These are phyloP conservation scores for Ceratobasidium theobromae DNA, from an alignment of 1,284 basidiomycete genomes.

Conservation along the genomic window DNA sequence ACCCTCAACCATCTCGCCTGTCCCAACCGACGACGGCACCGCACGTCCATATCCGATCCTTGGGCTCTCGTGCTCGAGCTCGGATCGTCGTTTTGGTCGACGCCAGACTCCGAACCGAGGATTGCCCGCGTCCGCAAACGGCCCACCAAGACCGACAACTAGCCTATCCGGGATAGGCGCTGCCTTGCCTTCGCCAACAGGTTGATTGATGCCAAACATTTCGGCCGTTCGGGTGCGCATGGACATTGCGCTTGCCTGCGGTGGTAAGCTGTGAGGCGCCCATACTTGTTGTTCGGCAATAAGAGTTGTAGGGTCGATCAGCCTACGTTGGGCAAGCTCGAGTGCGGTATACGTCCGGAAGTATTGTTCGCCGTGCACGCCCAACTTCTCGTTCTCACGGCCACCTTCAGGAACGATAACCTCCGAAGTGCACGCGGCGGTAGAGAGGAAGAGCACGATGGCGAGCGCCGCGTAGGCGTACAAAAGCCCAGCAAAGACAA, in stretches of 20 bases:
- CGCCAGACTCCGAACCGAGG: conserved; percentile 22
- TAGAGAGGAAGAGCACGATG: conserved; percentile 15
- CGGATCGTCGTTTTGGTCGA: background rate
- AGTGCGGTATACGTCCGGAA: background rate
- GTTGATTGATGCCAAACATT: conserved; percentile 14
- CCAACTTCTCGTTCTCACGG: background rate
- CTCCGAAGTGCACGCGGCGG: conserved; percentile 6
- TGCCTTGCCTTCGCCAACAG: background rate
- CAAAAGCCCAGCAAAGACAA: conserved; percentile 11
- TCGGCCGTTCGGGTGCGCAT: conserved; percentile 4
- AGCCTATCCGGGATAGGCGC: background rate
- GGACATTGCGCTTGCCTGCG: conserved; percentile 20
- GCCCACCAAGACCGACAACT: conserved; percentile 18
- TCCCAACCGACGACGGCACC: background rate
- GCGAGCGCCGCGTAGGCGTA: conserved; percentile 21
- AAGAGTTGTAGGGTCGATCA: conserved; percentile 4
- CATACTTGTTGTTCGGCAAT: conserved; percentile 21
- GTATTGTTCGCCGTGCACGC: background rate
- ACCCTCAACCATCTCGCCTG: conserved; percentile 1
- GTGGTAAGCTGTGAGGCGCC: conserved; percentile 12
- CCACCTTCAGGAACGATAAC: background rate
- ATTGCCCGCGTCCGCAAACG: conserved; percentile 14
- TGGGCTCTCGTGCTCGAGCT: background rate
- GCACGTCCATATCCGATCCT: background rate
- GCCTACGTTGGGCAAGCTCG: conserved; percentile 9